Conservation (phyloP, 139 green algal species). For the Picochlorum sp. region DNA sequence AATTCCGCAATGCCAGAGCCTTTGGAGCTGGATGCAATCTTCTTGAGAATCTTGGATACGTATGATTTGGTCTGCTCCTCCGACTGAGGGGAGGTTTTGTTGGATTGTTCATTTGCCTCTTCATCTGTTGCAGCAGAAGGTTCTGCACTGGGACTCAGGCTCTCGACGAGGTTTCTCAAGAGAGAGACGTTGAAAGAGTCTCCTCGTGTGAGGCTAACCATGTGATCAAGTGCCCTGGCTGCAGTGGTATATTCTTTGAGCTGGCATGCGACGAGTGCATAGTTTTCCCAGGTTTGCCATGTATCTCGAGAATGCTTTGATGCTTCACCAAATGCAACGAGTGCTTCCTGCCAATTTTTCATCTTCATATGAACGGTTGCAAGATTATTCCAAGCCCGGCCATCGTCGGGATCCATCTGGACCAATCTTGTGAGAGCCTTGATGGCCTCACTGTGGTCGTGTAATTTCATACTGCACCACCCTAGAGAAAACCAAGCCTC, state of each 20-base stretch:
- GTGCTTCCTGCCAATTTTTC: conserved; percentile 22
- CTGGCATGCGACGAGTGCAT: conserved; percentile 26
- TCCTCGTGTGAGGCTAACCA: conserved; percentile 43
- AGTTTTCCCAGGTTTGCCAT: conserved; percentile 92
- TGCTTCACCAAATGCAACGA: conserved; percentile 43
- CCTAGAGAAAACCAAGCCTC: conserved; percentile 87
- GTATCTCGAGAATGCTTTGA: conserved; percentile 62
- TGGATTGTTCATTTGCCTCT: not conserved
- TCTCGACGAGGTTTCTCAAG: conserved; percentile 31
- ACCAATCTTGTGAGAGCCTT: conserved; percentile 56
- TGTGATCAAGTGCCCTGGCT: conserved; percentile 38
- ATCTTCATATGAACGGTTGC: conserved; percentile 71
- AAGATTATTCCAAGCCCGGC: conserved; percentile 92
- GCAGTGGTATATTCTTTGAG: conserved; percentile 24
- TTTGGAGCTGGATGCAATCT: conserved; percentile 11
- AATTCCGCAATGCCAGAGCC: conserved; percentile 19
- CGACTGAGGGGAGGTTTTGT: not conserved
- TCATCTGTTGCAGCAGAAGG: too few species aligned
- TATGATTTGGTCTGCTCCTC: too few species aligned
- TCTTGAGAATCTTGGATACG: conserved; percentile 9
- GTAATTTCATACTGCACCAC: conserved; percentile 60
- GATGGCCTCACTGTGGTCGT: conserved; percentile 27
- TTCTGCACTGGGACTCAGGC: not conserved
- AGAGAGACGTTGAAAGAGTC: conserved; percentile 35
- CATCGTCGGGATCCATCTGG: conserved; percentile 77